phyloP scores from a whole-genome alignment of 257 asterid species.

The Cruciata laevipes region DNA sequence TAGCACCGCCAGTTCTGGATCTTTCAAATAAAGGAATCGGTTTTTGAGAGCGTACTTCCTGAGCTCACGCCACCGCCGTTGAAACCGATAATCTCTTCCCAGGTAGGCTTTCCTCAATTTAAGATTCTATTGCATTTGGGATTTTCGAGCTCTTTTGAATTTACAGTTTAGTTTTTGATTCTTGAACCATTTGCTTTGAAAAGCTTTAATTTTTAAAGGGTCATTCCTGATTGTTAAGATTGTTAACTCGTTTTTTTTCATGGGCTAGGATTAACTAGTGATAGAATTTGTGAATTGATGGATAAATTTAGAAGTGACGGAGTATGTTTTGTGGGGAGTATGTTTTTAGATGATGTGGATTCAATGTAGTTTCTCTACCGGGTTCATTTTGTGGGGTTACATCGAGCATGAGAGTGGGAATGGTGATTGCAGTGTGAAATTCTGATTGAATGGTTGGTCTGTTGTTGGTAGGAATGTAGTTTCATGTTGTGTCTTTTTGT shows the following conservation, averaged over 20 bases:
- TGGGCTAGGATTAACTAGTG: constrained; percentile 6
- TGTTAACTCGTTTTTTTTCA: background rate
- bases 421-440: too few relatives aligned
- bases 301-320: background rate
- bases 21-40: background rate
- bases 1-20: constrained; percentile 10
- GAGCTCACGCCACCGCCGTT: background rate
- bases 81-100: constrained; percentile 5
- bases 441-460: background rate
- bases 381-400: background rate
- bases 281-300: constrained; percentile 2
- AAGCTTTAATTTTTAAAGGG: background rate
- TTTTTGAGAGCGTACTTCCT: background rate
- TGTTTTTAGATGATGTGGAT: background rate
- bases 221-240: background rate
- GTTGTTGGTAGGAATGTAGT: background rate
- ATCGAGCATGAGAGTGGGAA: background rate
- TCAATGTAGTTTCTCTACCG: background rate
- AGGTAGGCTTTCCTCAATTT: constrained; percentile 10
- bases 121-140: constrained; percentile 2
- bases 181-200: constrained; percentile 2
- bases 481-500: background rate
- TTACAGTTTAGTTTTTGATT: background rate
- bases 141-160: background rate
- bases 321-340: background rate